phyloP scores from a whole-genome alignment of 805 yeast genomes.

The Pichia nakasei region DNA sequence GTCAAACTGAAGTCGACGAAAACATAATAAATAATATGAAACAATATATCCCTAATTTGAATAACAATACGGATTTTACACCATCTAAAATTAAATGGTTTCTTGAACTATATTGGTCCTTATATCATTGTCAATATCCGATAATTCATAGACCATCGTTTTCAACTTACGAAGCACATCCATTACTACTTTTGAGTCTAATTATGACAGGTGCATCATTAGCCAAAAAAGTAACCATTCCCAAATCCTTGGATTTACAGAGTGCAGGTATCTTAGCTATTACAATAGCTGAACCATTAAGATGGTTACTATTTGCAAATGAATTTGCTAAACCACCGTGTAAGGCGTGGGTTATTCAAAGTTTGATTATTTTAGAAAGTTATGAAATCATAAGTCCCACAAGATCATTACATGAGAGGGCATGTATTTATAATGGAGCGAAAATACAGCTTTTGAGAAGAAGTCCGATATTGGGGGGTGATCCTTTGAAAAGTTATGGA shows the following conservation, averaged over 20 bases:
- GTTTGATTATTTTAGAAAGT: constrained; percentile 39
- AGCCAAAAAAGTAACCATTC: constrained; percentile 6
- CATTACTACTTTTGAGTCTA: constrained; percentile 46
- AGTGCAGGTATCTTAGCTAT: constrained; percentile 24
- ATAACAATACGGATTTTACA: constrained; percentile 16
- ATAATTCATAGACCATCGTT: constrained; percentile 42
- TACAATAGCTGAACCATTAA: constrained; percentile 34
- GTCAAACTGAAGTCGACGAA: constrained; percentile 16
- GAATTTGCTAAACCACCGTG: constrained; percentile 37
- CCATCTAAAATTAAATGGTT: constrained; percentile 14
- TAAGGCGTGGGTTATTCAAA: constrained; percentile 41
- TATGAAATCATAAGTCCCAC: constrained; percentile 37
- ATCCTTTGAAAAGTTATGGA: constrained; percentile 27
- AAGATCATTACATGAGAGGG: constrained; percentile 40
- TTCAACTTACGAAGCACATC: constrained; percentile 40
- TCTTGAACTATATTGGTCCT: constrained; percentile 38
- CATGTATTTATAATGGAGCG: constrained; percentile 42
- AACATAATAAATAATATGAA: constrained; percentile 12
- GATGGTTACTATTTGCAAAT: constrained; percentile 38
- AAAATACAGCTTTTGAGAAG: constrained; percentile 42
- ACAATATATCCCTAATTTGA: constrained; percentile 14
- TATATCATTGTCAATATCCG: constrained; percentile 48
- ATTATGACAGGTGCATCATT: constrained; percentile 43
- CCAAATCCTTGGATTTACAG: constrained; percentile 6
- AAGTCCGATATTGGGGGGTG: constrained; percentile 38